These are phyloP conservation scores for Angomonas ambiguus DNA, from an alignment of 208 protist genomes.

Conservation along the genomic window DNA sequence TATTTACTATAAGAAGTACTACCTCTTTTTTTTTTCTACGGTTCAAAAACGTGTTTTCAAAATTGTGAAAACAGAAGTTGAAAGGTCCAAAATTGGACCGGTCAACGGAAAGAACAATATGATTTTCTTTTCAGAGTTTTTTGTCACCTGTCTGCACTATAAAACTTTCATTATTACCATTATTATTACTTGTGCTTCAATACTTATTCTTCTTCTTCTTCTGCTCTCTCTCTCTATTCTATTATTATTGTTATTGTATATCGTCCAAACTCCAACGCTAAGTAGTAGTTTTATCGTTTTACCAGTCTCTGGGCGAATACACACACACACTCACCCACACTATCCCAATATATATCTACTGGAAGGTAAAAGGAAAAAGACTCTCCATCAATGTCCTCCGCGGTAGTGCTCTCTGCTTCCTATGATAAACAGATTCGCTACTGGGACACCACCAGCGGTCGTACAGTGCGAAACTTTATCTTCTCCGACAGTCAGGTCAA, in stretches of 20 bases:
- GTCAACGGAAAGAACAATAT: no score
- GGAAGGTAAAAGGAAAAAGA: slow-evolving; percentile 3
- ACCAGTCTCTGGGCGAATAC: no score
- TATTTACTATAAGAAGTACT: slow-evolving; percentile 13
- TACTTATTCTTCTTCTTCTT: not conserved
- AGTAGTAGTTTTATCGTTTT: not conserved
- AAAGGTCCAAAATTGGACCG: no score
- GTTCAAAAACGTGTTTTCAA: no score
- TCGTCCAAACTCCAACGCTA: no score
- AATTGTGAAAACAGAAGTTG: no score
- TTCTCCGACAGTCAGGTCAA: slow-evolving; percentile 86
- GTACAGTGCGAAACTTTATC: slow-evolving; percentile 60
- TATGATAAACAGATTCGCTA: slow-evolving; percentile 87
- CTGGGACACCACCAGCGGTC: slow-evolving; percentile 69
- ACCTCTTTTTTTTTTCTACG: no score
- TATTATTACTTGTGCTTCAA: not conserved
- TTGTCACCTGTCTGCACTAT: no score
- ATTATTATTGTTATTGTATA: no score
- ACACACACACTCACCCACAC: not conserved
- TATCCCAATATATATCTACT: not conserved
- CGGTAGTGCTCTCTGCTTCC: slow-evolving; percentile 66
- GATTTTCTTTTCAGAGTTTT: no score
- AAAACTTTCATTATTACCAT: not conserved
- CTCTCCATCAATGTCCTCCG: slow-evolving; percentile 17
- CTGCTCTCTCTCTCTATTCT: not conserved